These are phyloP conservation scores for Phytophthora aleatoria DNA, from an alignment of 352 stramenopile species.

Conservation along the genomic window DNA sequence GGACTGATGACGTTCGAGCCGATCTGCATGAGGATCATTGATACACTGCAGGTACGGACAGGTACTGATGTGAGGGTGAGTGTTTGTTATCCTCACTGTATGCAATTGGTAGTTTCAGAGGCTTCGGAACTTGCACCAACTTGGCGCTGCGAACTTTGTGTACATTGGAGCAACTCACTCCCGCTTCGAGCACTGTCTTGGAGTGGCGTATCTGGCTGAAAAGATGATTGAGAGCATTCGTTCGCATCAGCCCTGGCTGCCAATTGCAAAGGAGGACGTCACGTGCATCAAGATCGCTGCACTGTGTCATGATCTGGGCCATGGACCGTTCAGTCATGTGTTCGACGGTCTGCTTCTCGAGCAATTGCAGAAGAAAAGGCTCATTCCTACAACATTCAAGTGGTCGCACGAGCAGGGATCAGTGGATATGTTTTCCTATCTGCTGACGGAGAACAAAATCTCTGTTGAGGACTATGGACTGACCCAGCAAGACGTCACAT, in stretches of 20 bases:
- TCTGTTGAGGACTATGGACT: slow-evolving; percentile 59
- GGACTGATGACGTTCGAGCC: slow-evolving; percentile 80
- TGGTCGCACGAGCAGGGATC: slow-evolving; percentile 84
- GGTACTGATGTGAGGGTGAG: background rate
- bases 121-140: slow-evolving; percentile 94
- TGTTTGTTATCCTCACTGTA: slow-evolving; percentile 1
- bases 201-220: slow-evolving; percentile 94
- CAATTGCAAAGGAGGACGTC: slow-evolving; percentile 77
- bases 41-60: slow-evolving; percentile 64
- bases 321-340: slow-evolving; percentile 85
- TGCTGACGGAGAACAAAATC: slow-evolving; percentile 64
- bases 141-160: slow-evolving; percentile 90
- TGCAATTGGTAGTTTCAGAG: slow-evolving; percentile 85
- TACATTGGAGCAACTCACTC: slow-evolving; percentile 88
- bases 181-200: slow-evolving; percentile 90
- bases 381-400: slow-evolving; percentile 38
- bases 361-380: slow-evolving; percentile 43
- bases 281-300: slow-evolving; percentile 83
- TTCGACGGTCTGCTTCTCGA: slow-evolving; percentile 82
- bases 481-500: slow-evolving; percentile 53
- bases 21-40: slow-evolving; percentile 83
- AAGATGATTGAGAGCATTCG: slow-evolving; percentile 84
- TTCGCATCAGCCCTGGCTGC: slow-evolving; percentile 85
- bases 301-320: slow-evolving; percentile 78
- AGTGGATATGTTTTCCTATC: slow-evolving; percentile 74